Conservation (phyloP, 345 rosid genomes). For the Linum trigynum region DNA sequence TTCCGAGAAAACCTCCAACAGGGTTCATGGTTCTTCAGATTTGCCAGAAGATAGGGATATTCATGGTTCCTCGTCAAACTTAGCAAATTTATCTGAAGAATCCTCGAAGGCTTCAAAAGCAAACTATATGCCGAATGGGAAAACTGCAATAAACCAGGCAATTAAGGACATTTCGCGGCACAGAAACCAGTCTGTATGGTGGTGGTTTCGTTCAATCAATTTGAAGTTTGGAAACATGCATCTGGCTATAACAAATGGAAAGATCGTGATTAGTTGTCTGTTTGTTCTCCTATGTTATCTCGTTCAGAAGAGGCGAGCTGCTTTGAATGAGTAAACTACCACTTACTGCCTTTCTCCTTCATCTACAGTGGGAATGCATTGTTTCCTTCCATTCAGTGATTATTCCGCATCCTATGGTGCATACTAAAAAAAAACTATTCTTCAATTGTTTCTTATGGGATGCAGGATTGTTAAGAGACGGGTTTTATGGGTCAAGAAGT, state of each 20-base stretch:
- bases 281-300: conserved; percentile 40
- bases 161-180: conserved; percentile 32
- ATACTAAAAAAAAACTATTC: too few relatives aligned
- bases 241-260: conserved; percentile 38
- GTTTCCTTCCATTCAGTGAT: not conserved
- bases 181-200: conserved; percentile 31
- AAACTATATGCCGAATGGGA: conserved; percentile 16
- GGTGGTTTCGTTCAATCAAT: conserved; percentile 54
- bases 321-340: conserved; percentile 38
- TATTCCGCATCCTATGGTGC: not conserved
- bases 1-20: conserved; percentile 31
- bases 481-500: conserved; percentile 37
- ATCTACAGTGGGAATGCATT: not conserved
- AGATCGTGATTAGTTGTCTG: conserved; percentile 46
- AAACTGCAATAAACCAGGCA: conserved; percentile 12
- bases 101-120: conserved; percentile 15
- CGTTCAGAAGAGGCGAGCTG: conserved; percentile 42
- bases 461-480: conserved; percentile 46
- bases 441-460: not conserved
- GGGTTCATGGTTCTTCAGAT: conserved; percentile 14
- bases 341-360: not conserved
- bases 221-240: conserved; percentile 43
- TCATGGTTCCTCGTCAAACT: not conserved
- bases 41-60: conserved; percentile 17
- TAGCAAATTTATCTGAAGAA: conserved; percentile 13